Percentiles rank a stretch among this genome's conserved stretches.
These are phyloP conservation scores for Herpetomonas samuelpessoai DNA, from an alignment of 208 protist species.

Conservation along the genomic window DNA sequence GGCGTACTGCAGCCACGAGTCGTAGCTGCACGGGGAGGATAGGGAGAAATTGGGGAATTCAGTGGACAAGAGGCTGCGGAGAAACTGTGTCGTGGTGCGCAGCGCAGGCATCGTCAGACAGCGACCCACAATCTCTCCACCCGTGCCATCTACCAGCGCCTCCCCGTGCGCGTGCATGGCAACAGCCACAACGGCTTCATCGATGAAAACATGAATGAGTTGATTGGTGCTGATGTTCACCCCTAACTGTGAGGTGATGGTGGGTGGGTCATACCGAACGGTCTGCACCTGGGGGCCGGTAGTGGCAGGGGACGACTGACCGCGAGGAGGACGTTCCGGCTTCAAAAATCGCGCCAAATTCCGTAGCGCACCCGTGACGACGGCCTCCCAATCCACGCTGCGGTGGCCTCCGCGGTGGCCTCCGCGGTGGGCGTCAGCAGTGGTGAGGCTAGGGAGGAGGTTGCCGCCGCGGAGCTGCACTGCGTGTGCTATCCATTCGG, in stretches of 20 bases:
- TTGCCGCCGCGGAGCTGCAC: neutral
- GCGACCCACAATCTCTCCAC: neutral
- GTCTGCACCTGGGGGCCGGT: too few relatives aligned
- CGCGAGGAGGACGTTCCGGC: too few relatives aligned
- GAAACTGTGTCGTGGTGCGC: constrained; percentile 32
- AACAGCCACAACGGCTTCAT: constrained; percentile 70
- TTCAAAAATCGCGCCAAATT: neutral
- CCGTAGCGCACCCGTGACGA: constrained; percentile 2
- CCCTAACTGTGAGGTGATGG: constrained; percentile 33
- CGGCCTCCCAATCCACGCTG: constrained; percentile 1
- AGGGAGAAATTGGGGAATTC: constrained; percentile 79
- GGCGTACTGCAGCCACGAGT: constrained; percentile 62
- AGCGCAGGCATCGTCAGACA: constrained; percentile 33
- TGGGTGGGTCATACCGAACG: too few relatives aligned
- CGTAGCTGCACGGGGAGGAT: constrained; percentile 45
- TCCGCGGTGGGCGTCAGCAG: neutral
- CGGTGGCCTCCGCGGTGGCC: too few relatives aligned
- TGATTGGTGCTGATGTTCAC: constrained; percentile 85
- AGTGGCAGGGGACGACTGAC: constrained; percentile 10
- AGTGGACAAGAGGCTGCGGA: constrained; percentile 49
- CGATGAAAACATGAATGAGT: constrained; percentile 84
- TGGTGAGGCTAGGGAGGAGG: neutral
- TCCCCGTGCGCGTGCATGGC: constrained; percentile 40
- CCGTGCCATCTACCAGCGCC: neutral
- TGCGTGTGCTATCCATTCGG: neutral